These are phyloP conservation scores for Boletales sp. DNA, from an alignment of 768 basidiomycete genomes.

Conservation along the genomic window DNA sequence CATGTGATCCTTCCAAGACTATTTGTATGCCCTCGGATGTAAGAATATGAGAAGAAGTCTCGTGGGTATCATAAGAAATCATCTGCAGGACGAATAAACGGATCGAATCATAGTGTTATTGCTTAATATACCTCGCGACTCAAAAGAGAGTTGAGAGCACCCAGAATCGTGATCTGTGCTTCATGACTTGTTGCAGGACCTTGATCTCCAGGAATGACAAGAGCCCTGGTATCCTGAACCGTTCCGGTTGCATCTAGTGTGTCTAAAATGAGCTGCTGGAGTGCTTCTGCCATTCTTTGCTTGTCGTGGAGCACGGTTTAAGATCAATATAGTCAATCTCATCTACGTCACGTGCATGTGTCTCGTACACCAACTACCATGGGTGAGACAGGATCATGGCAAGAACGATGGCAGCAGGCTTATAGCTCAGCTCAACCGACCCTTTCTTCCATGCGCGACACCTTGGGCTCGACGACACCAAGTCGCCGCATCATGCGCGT, in stretches of 20 bases:
- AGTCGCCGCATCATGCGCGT: conserved; percentile 66
- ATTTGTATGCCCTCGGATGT: conserved; percentile 84
- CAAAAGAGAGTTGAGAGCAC: conserved; percentile 85
- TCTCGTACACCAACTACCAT: conserved; percentile 12
- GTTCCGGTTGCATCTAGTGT: conserved; percentile 52
- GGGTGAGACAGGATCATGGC: conserved; percentile 19
- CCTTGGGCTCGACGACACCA: conserved; percentile 33
- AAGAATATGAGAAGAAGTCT: conserved; percentile 66
- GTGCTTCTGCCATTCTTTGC: conserved; percentile 59
- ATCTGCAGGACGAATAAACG: conserved; percentile 50
- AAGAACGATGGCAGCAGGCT: conserved; percentile 51
- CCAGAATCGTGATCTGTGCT: conserved; percentile 80
- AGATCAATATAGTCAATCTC: too few species aligned
- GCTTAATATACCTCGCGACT: conserved; percentile 69
- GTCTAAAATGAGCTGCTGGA: conserved; percentile 80
- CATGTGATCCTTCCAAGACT: conserved; percentile 82
- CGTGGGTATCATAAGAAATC: conserved; percentile 77
- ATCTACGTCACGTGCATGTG: conserved; percentile 13
- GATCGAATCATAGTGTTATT: conserved; percentile 2
- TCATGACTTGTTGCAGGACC: conserved; percentile 62
- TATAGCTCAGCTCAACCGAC: conserved; percentile 61
- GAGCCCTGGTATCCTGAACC: conserved; percentile 67
- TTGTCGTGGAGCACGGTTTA: too few species aligned
- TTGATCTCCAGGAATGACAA: conserved; percentile 62
- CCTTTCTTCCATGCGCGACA: conserved; percentile 45